Base-by-base conservation (phyloP, 2,329 filamentous ascomycete species). In the Fusarium decemcellulare region DNA sequence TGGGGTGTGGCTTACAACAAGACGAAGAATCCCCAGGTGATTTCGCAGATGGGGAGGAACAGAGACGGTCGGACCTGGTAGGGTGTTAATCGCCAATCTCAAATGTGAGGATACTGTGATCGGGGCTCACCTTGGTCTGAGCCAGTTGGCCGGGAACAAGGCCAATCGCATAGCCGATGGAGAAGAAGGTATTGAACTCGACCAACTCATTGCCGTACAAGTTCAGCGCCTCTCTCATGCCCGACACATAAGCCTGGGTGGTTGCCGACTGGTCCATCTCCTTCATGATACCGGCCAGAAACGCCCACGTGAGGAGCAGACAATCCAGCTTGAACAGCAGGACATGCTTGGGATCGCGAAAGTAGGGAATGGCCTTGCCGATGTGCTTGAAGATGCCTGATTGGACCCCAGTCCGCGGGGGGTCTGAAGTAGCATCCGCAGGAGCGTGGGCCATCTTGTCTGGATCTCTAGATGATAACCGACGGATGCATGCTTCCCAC, bases 81-180 rank as follows among this genome's bases (percentile, higher is more conserved):
- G 14, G 5, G 12, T 3, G 6, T 63, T 16, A 48, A 42, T 16
- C 37, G 40, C 7, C 12, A 6, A 23, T 8, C 14, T 6, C 8
- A 36, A 11, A 5, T 4, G 23, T 23, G 23, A 23, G 5, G 23
- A 23, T 23, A 23, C 23, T 4, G 5, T 23, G 23, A 3, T 23
- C 23, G 23, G 23, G 12, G 59, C 63, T 47, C 23, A 66, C 72
- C 40, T 76, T 78, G 2, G 78, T 82, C 67, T 80, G 77, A 61
- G 82, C 76, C 39, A 83, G 61, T 39, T 80, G 82, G 6, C 77
- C 79, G 2, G 81, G 79, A 42, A 79, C 76, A 39, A 82, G 77
- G 0, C 80, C 79, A 76, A 91, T 80, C 0, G 88, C 85, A 67
- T 91, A 91, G 9, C 89, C 89, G 1, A 87, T 82, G 0, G 86